Evolutionary conservation across 2,329 filamentous ascomycete genomes (phyloP).

Genomic region (Colletotrichum agaves): DNA sequence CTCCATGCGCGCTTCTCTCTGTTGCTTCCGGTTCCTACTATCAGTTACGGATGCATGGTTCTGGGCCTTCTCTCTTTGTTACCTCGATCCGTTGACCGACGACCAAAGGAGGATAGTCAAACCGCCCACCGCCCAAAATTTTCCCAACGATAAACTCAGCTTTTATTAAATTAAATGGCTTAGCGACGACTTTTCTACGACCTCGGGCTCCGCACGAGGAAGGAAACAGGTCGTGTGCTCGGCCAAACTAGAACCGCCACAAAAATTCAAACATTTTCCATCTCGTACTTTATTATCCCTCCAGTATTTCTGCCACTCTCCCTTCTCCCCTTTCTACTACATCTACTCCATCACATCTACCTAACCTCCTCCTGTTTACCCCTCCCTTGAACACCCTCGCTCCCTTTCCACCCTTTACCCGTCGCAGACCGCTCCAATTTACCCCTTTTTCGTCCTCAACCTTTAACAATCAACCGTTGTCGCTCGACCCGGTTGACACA

Average conservation of each 20-base stretch:
- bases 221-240: conserved; percentile 35
- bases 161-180: conserved; percentile 1
- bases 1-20: not conserved
- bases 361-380: not conserved
- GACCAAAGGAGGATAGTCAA: conserved; percentile 34
- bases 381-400: conserved; percentile 8
- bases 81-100: conserved; percentile 29
- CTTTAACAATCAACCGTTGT: not conserved
- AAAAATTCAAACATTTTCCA: not conserved
- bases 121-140: conserved; percentile 14
- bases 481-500: conserved; percentile 1
- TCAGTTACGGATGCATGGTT: no score
- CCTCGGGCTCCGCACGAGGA: conserved; percentile 27
- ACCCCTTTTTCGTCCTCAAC: conserved; percentile 1
- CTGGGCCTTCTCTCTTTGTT: not conserved
- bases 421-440: conserved; percentile 5
- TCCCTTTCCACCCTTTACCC: conserved; percentile 13
- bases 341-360: not conserved
- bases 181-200: conserved; percentile 9
- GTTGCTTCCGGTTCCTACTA: not conserved
- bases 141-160: conserved; percentile 21
- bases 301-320: not conserved
- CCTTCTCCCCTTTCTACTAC: not conserved
- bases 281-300: not conserved
- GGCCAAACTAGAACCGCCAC: conserved; percentile 18